These are phyloP conservation scores for Rhododendron ferrugineum DNA, from an alignment of 148 eudicot species.

Conservation along the genomic window DNA sequence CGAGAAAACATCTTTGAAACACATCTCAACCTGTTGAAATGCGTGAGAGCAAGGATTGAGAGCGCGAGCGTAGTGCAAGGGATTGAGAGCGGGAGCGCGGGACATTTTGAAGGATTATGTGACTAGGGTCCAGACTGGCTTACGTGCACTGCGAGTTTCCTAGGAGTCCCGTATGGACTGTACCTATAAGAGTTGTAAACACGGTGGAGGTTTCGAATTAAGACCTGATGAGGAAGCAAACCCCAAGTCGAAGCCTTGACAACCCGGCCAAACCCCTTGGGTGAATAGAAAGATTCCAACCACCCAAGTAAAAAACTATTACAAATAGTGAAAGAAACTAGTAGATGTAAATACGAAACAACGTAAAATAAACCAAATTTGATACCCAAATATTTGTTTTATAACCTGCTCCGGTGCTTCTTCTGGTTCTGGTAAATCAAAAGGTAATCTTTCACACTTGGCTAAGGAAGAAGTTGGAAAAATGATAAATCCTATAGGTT, in stretches of 20 bases:
- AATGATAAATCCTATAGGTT: background rate
- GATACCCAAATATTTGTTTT: background rate
- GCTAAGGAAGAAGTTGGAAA: background rate
- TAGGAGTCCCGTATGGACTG: too few species aligned
- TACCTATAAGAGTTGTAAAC: background rate
- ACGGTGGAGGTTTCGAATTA: background rate
- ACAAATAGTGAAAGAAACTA: background rate
- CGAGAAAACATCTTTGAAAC: too few species aligned
- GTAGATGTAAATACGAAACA: background rate
- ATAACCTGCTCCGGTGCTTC: background rate
- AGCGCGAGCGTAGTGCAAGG: too few species aligned
- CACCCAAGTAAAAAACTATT: background rate
- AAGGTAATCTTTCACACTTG: background rate
- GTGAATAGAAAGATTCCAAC: background rate
- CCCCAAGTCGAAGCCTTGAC: background rate
- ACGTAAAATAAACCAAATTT: background rate
- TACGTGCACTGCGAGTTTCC: background rate
- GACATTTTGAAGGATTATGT: background rate
- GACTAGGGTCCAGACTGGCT: background rate
- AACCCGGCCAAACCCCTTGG: background rate
- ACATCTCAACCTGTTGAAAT: too few species aligned
- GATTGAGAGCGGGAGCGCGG: too few species aligned
- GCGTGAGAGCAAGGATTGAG: too few species aligned
- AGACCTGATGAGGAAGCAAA: background rate
- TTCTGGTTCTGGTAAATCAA: background rate